phyloP scores from a whole-genome alignment of 2,329 filamentous ascomycete species.

The Colletotrichum phormii region DNA sequence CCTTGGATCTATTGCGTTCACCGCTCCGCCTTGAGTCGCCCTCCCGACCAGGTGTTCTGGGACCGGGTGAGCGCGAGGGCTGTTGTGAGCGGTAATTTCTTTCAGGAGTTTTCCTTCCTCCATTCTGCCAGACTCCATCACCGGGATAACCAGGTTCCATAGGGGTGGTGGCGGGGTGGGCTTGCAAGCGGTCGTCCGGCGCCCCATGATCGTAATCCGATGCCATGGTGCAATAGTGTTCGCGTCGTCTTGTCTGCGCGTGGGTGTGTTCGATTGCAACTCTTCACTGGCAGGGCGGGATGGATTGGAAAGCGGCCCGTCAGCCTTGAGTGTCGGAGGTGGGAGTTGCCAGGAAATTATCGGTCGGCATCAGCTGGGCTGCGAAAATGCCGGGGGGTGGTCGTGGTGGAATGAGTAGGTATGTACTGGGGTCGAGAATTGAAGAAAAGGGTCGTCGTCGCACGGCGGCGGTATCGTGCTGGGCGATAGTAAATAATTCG shows the following conservation, averaged over 20 bases:
- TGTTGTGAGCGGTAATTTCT: conserved; percentile 46
- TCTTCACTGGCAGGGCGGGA: conserved; percentile 24
- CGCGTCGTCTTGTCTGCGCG: conserved; percentile 12
- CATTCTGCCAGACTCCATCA: conserved; percentile 52
- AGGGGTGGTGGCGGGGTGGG: conserved; percentile 40
- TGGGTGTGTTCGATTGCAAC: conserved; percentile 34
- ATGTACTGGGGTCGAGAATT: conserved; percentile 32
- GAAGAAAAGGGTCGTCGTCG: conserved; percentile 30
- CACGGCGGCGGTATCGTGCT: conserved; percentile 34
- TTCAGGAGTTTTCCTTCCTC: conserved; percentile 51
- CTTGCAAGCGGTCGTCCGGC: conserved; percentile 51
- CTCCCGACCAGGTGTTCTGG: conserved; percentile 40
- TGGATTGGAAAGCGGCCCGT: conserved; percentile 33
- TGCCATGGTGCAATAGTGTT: conserved; percentile 49
- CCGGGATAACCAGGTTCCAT: conserved; percentile 46
- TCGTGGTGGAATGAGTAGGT: conserved; percentile 11
- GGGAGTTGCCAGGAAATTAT: conserved; percentile 32
- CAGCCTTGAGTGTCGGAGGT: conserved; percentile 37
- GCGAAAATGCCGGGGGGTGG: conserved; percentile 23
- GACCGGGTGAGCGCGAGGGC: conserved; percentile 49
- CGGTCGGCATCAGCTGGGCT: conserved; percentile 39
- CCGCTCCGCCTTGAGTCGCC: conserved; percentile 64
- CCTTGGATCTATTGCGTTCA: conserved; percentile 69
- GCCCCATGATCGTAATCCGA: conserved; percentile 59
- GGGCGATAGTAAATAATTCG: conserved; percentile 31